Evolutionary conservation across 1,284 basidiomycete species (phyloP), one percentile per base, ranked within the genome.

Genomic region (Laetiporus sulphureus): DNA sequence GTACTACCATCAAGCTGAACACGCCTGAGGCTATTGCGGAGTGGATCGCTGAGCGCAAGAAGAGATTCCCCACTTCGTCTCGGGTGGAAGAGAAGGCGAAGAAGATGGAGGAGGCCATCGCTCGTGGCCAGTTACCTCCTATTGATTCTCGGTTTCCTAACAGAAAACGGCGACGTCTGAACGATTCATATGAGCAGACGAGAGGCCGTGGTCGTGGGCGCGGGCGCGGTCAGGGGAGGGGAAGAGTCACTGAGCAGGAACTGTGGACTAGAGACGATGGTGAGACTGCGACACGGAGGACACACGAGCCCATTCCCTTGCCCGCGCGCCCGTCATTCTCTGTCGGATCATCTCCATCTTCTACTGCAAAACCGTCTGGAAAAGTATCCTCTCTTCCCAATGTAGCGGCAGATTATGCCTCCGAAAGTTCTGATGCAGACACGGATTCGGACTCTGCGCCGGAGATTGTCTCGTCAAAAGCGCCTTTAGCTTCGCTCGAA

Each of bases 31-130:
- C 82, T 12, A 71, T 96, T 44, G 78, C 77, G 10, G 76, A 75
- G 30, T 97, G 93, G 93, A 77, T 94, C 40, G 80, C 76, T 22
- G 92, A 96, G 54, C 79, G 93, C 34, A 91, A 78, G 63, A 79
- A 78, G 48, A 77, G 85, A 15, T 97, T 85, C 71, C 93, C 93
- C 3, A 87, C 80, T 12, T 61, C 71, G 12, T 58, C 69, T 36
- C 75, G 79, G 15, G 71, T 90, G 1, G 75, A 77, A 44, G 88
- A 94, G 38, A 93, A 91, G 71, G 83, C 75, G 61, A 71, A 71
- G 57, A 89, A 77, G 60, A 64, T 71, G 24, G 74, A 82, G 43
- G 88, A 91, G 47, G 90, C 91, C 4, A 65, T 79, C 25, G 80
- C 80, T 15, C 75, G 87, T 33, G 92, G 91, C 1, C 83, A 92